Percentiles rank a stretch among this genome's conserved stretches.
phyloP scores from a whole-genome alignment of 768 basidiomycete species.

The Boletus sp. region DNA sequence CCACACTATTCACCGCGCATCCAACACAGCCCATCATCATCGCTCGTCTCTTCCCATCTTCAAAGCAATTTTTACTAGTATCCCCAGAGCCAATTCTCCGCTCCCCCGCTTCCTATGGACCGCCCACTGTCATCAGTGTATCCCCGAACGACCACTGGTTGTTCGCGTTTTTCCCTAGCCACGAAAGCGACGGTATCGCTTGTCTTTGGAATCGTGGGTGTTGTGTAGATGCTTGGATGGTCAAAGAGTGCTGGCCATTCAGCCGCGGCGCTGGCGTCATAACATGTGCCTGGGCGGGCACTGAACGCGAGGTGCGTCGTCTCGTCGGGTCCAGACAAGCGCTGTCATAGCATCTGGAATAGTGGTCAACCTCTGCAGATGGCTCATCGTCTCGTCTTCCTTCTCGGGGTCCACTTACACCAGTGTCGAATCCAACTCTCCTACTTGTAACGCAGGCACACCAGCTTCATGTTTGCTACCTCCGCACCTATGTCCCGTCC shows the following conservation, averaged over 20 bases:
- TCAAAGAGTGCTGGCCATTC: conserved; percentile 56
- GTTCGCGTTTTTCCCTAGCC: conserved; percentile 72
- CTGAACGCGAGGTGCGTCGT: conserved; percentile 53
- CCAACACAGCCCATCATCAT: conserved; percentile 56
- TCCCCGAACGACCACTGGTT: conserved; percentile 60
- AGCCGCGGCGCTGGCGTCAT: conserved; percentile 55
- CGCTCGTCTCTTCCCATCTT: conserved; percentile 67
- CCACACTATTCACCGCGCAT: conserved; percentile 67
- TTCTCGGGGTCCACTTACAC: conserved; percentile 52
- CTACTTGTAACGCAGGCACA: conserved; percentile 65
- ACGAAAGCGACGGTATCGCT: conserved; percentile 51
- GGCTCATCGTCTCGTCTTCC: conserved; percentile 56
- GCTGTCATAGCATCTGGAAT: conserved; percentile 1
- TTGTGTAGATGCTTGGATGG: conserved; percentile 59
- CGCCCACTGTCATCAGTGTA: conserved; percentile 60
- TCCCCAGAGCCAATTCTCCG: conserved; percentile 50
- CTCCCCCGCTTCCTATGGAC: conserved; percentile 48
- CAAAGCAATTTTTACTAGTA: conserved; percentile 57
- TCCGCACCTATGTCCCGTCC: conserved; percentile 42
- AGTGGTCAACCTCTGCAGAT: conserved; percentile 53
- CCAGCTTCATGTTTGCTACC: conserved; percentile 50
- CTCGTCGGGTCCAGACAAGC: not conserved
- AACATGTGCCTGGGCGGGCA: conserved; percentile 57
- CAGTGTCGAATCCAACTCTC: conserved; percentile 52
- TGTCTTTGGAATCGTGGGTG: conserved; percentile 63